phyloP scores from a whole-genome alignment of 2,329 filamentous ascomycete species.

The Basipetospora chlamydospora region DNA sequence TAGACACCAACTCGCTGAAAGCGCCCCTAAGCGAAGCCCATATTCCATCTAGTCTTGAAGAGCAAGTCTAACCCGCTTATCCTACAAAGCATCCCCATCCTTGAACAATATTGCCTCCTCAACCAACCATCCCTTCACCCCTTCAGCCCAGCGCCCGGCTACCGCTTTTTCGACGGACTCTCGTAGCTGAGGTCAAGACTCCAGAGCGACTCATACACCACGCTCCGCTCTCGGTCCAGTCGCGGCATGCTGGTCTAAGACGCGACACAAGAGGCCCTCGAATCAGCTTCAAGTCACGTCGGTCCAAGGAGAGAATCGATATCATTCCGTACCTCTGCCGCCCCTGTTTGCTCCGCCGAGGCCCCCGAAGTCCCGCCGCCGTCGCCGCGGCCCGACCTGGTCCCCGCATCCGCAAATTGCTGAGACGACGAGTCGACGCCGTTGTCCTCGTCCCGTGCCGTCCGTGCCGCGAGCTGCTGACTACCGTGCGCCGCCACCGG shows the following conservation, averaged over 20 bases:
- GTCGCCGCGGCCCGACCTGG: neutral
- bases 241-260: constrained; percentile 6
- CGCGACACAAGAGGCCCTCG: constrained; percentile 6
- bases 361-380: too few species aligned
- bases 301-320: constrained; percentile 36
- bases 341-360: constrained; percentile 12
- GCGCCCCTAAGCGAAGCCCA: too few species aligned
- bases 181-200: constrained; percentile 43
- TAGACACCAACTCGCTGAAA: too few species aligned
- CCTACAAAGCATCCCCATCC: too few species aligned
- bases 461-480: too few species aligned
- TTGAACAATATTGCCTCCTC: too few species aligned
- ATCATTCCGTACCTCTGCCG: constrained; percentile 37
- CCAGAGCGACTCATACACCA: constrained; percentile 50
- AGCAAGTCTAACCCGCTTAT: too few species aligned
- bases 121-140: neutral
- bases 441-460: too few species aligned
- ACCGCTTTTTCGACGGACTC: constrained; percentile 16
- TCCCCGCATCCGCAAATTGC: neutral
- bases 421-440: neutral
- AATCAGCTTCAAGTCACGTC: constrained; percentile 22
- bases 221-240: constrained; percentile 28
- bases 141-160: neutral
- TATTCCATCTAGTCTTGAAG: too few species aligned
- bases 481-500: too few species aligned